These are phyloP conservation scores for Beauveria bassiana DNA, from an alignment of 2,329 filamentous ascomycete species.

Conservation along the genomic window DNA sequence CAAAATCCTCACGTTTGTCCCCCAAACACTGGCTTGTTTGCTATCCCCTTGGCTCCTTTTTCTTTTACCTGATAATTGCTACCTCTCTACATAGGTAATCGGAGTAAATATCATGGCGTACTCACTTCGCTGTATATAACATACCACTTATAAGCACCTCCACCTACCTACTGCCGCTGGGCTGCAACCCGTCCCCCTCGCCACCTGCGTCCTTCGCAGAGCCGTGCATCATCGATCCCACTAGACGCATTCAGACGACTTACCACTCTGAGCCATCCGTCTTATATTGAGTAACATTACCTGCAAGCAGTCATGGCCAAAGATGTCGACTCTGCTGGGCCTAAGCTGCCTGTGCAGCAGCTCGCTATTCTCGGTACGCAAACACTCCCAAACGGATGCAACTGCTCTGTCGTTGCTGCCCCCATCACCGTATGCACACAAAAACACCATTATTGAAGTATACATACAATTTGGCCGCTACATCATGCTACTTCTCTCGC, in stretches of 20 bases:
- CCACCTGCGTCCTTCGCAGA: not conserved
- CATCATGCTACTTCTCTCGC: too few species aligned
- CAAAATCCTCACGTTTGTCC: not conserved
- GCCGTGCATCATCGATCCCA: not conserved
- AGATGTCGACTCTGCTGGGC: conserved; percentile 23
- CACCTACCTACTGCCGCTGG: not conserved
- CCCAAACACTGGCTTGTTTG: not conserved
- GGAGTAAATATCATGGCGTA: not conserved
- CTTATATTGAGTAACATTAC: not conserved
- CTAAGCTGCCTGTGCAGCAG: conserved; percentile 69
- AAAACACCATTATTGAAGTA: too few species aligned
- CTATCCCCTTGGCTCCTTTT: not conserved
- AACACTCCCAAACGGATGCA: not conserved
- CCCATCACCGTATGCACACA: too few species aligned
- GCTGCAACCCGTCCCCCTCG: not conserved
- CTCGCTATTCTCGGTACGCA: conserved; percentile 67
- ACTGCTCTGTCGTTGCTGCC: too few species aligned
- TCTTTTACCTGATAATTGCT: not conserved
- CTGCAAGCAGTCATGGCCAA: not conserved
- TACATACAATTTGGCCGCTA: too few species aligned
- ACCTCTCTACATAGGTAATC: too few species aligned
- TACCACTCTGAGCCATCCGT: not conserved
- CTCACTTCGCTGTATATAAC: not conserved
- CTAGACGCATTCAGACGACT: not conserved
- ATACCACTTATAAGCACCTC: not conserved